Percentiles rank a stretch among this genome's conserved stretches.
Conservation (phyloP, 306 rosid genomes). For the Alnus glutinosa region DNA sequence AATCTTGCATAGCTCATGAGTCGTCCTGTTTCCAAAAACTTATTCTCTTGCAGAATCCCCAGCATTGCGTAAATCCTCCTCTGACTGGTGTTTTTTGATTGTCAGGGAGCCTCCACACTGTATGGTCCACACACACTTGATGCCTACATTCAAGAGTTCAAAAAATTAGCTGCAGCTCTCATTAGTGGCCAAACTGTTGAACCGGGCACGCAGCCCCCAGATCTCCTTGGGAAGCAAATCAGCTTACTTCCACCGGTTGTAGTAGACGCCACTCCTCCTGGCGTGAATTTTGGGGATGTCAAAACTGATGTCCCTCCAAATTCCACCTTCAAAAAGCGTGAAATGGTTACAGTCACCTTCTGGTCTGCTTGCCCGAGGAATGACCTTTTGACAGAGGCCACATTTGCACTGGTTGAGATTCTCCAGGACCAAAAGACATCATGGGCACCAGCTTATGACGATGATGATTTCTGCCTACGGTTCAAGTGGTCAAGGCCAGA, state of each 20-base stretch:
- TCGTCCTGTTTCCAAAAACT: background rate
- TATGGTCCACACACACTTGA: constrained; percentile 85
- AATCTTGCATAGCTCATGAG: background rate
- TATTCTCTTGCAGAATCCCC: background rate
- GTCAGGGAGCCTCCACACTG: constrained; percentile 87
- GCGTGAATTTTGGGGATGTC: constrained; percentile 71
- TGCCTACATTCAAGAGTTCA: constrained; percentile 89
- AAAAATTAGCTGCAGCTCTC: constrained; percentile 75
- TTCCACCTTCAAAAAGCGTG: constrained; percentile 66
- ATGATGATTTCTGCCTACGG: constrained; percentile 84
- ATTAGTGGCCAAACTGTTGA: constrained; percentile 36
- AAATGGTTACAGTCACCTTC: constrained; percentile 60
- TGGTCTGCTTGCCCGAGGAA: constrained; percentile 95
- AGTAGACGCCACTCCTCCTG: constrained; percentile 63
- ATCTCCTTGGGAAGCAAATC: constrained; percentile 70
- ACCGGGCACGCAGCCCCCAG: constrained; percentile 81
- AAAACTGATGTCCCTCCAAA: constrained; percentile 60
- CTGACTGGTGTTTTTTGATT: constrained; percentile 24
- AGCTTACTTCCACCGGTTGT: constrained; percentile 79
- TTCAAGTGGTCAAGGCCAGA: constrained; percentile 84
- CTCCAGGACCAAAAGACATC: constrained; percentile 52
- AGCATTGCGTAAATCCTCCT: constrained; percentile 36
- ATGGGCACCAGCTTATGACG: constrained; percentile 89
- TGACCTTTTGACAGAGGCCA: constrained; percentile 93
- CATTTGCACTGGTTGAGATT: constrained; percentile 76